These are phyloP conservation scores for Pythium aquatile DNA, from an alignment of 352 stramenopile genomes.

Conservation along the genomic window DNA sequence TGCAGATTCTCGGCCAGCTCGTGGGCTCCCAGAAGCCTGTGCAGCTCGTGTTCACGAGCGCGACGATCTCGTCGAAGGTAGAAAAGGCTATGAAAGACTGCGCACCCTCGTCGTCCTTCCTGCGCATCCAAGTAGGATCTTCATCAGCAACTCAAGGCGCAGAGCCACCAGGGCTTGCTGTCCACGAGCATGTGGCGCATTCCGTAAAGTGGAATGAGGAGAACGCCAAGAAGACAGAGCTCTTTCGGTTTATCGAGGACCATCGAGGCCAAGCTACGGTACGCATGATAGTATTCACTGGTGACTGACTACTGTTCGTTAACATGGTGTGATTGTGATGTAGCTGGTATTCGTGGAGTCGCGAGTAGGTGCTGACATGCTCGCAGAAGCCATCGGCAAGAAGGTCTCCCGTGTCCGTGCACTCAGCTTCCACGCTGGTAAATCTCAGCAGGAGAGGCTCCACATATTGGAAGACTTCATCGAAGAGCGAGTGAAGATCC, in stretches of 20 bases:
- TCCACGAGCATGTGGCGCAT: slow-evolving; percentile 41
- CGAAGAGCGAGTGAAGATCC: slow-evolving; percentile 38
- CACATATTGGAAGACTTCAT: slow-evolving; percentile 58
- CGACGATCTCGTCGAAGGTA: slow-evolving; percentile 47
- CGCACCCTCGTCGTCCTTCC: slow-evolving; percentile 13
- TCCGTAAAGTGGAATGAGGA: slow-evolving; percentile 51
- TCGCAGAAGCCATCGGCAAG: slow-evolving; percentile 54
- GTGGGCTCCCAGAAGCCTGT: slow-evolving; percentile 3
- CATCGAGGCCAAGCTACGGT: slow-evolving; percentile 36
- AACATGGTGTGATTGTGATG: slow-evolving; percentile 3
- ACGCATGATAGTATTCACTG: slow-evolving; percentile 12
- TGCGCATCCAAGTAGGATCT: slow-evolving; percentile 34
- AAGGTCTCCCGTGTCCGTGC: slow-evolving; percentile 33
- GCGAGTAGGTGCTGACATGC: slow-evolving; percentile 54
- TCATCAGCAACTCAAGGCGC: neutral
- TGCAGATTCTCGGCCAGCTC: slow-evolving; percentile 45
- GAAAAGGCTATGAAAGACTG: slow-evolving; percentile 34
- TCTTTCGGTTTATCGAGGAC: slow-evolving; percentile 44
- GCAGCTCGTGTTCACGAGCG: slow-evolving; percentile 63
- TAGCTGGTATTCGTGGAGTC: slow-evolving; percentile 80
- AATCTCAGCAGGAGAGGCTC: slow-evolving; percentile 55
- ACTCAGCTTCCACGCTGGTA: slow-evolving; percentile 59
- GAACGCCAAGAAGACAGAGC: slow-evolving; percentile 54
- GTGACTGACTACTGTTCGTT: slow-evolving; percentile 3
- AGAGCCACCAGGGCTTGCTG: neutral